These are phyloP conservation scores for Fusarium xyrophilum DNA, from an alignment of 2,329 filamentous ascomycete species.

Conservation along the genomic window DNA sequence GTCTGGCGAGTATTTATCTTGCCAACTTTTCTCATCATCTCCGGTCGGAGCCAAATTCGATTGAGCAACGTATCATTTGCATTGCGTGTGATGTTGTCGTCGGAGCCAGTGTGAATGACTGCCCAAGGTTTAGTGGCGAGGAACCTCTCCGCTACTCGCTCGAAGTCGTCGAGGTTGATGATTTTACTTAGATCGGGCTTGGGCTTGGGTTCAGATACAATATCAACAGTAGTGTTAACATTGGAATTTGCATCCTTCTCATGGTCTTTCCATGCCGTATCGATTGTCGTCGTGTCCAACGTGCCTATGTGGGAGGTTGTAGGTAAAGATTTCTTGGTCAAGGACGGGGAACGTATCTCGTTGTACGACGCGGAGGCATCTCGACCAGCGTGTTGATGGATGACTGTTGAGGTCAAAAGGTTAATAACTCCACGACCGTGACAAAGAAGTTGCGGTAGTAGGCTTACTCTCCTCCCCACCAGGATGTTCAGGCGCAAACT, in stretches of 20 bases:
- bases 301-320: neutral
- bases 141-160: neutral
- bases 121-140: neutral
- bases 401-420: neutral
- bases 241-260: too few species aligned
- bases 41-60: neutral
- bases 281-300: neutral
- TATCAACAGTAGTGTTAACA: fast-evolving
- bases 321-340: neutral
- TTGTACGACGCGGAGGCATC: neutral
- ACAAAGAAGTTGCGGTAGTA: neutral
- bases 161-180: neutral
- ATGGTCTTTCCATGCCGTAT: neutral
- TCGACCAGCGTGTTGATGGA: neutral
- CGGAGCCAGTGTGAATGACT: neutral
- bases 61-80: neutral
- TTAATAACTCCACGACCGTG: neutral
- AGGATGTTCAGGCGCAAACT: neutral
- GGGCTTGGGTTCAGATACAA: neutral
- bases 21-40: neutral
- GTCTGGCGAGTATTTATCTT: neutral
- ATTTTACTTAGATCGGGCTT: neutral
- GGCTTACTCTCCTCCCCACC: neutral
- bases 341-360: neutral
- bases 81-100: neutral